Conservation (phyloP, 169 alveolate genomes). For the Theileria equi region DNA sequence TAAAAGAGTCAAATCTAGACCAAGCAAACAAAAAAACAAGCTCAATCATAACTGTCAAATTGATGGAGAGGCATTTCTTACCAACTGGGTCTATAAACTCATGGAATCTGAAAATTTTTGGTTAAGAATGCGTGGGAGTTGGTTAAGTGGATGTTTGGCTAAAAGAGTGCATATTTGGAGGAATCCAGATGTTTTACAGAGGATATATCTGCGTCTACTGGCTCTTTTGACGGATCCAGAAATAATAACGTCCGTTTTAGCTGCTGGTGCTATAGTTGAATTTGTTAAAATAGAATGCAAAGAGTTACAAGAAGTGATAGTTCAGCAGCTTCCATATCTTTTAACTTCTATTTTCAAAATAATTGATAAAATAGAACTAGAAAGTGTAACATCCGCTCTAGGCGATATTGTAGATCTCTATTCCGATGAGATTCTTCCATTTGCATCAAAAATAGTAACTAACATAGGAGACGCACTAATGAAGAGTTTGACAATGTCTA, state of each 20-base stretch:
- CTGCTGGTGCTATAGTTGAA: conserved; percentile 43
- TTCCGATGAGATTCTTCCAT: conserved; percentile 46
- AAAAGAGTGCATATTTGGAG: conserved; percentile 17
- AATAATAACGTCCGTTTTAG: conserved; percentile 49
- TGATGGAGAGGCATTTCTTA: conserved; percentile 50
- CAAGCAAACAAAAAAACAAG: background rate
- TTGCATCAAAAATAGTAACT: conserved; percentile 50
- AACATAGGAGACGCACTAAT: conserved; percentile 55
- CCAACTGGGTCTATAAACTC: conserved; percentile 15
- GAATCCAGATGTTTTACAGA: conserved; percentile 26
- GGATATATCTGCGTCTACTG: conserved; percentile 28
- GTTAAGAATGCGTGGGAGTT: conserved; percentile 52
- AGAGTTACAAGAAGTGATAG: conserved; percentile 31
- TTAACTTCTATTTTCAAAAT: conserved; percentile 43
- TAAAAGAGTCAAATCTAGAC: background rate
- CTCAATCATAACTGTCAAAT: conserved; percentile 4
- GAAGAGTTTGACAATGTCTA: conserved; percentile 22
- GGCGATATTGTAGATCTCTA: conserved; percentile 54
- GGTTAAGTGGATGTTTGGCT: conserved; percentile 57
- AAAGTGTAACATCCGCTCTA: conserved; percentile 51
- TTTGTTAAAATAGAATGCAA: conserved; percentile 32
- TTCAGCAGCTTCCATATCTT: conserved; percentile 27
- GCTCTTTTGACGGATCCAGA: conserved; percentile 39
- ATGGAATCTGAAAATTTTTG: conserved; percentile 39
- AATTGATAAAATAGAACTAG: conserved; percentile 57